Base-by-base conservation (phyloP, 1,284 basidiomycete species). In the Calocybe gambosa region DNA sequence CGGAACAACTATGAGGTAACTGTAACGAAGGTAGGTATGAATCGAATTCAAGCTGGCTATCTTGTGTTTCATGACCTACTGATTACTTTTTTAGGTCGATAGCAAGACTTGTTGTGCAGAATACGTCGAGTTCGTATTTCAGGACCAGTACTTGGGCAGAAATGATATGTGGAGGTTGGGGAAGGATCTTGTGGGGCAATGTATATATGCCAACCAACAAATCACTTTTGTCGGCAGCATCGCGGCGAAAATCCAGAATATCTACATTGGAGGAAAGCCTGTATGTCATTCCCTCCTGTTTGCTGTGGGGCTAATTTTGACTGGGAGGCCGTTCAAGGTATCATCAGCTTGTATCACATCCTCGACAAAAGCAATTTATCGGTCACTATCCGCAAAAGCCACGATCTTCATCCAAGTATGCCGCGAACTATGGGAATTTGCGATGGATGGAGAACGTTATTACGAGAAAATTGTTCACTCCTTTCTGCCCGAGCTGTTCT, bases 321-420 rank as follows among this genome's bases (percentile, higher is more conserved):
- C 20, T 35, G 16, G 21, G 8, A 39, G 42, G 38, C 19, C 13
- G 18, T 20, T 50, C 28, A 5, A 92, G 81, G 83, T 86, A 9
- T 82, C 85, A 8, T 87, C 90, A 23, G 93, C 85, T 0, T 85
- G 84, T 50, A 77, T 98, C 44, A 89, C 89, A 0, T 66, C 86
- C 18, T 74, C 81, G 18, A 97, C 95, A 10, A 96, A 94, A 66
- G 71, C 88, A 15, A 84, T 98, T 42, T 97, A 89, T 58, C 79
- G 95, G 29, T 93, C 91, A 13, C 78, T 93, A 43, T 96, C 93
- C 3, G 92, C 95, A 31, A 93, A 90, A 63, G 81, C 88, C 34
- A 89, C 82, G 1, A 85, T 99, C 44, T 96, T 97, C 64, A 90
- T 99, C 44, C 94, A 98, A 71, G 85, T 99, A 12, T 94, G 92